Evolutionary conservation across 768 basidiomycete species (phyloP).

Genomic region (Amanita thiersii): DNA sequence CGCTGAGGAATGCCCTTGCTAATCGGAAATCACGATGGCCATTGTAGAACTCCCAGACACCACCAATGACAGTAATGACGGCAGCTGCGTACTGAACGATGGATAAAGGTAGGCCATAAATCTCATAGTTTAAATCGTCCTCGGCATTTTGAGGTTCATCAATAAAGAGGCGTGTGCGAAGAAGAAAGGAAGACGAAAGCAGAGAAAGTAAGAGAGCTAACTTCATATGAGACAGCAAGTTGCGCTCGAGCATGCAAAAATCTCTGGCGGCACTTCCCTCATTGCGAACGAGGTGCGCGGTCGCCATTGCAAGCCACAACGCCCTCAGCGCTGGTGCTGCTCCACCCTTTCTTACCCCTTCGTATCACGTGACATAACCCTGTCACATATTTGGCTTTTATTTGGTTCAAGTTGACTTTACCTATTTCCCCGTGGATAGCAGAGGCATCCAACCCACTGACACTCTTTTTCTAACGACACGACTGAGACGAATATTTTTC

Average conservation of each 20-base stretch:
- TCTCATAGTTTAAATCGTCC: constrained; percentile 12
- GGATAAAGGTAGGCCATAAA: constrained; percentile 38
- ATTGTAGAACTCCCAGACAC: constrained; percentile 58
- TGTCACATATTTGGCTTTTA: constrained; percentile 22
- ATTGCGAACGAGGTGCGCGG: constrained; percentile 17
- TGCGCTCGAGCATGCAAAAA: constrained; percentile 74
- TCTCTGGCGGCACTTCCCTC: constrained; percentile 61
- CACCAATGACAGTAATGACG: constrained; percentile 44
- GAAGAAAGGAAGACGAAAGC: constrained; percentile 54
- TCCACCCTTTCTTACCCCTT: too few relatives aligned
- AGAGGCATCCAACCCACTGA: constrained; percentile 11
- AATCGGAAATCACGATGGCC: constrained; percentile 48
- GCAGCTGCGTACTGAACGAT: constrained; percentile 46
- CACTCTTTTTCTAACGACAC: constrained; percentile 19
- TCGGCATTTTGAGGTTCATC: constrained; percentile 15
- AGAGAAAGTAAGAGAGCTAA: constrained; percentile 58
- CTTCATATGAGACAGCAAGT: constrained; percentile 61
- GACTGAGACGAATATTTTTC: constrained; percentile 7
- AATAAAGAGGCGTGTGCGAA: constrained; percentile 52
- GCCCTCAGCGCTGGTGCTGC: too few relatives aligned
- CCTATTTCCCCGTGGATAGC: constrained; percentile 6
- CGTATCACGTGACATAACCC: constrained; percentile 24
- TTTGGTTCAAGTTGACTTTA: constrained; percentile 36
- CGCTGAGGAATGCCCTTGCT: constrained; percentile 51
- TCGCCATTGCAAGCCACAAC: not conserved